Evolutionary conservation across 2,329 filamentous ascomycete species (phyloP), one percentile per base, ranked within the genome.

Genomic region (Penicillium digitatum): DNA sequence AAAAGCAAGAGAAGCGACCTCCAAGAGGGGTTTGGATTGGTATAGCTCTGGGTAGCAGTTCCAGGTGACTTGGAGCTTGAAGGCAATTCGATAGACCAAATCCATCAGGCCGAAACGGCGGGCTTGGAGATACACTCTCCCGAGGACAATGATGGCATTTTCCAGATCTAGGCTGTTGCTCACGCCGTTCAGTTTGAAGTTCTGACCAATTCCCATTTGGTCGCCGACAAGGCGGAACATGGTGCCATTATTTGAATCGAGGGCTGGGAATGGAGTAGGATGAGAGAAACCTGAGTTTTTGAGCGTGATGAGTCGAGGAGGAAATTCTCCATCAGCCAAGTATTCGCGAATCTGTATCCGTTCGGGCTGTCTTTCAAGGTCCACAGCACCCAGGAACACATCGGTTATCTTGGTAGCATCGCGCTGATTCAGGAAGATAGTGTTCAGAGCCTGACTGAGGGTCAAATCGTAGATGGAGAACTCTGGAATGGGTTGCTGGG

Each of bases 21-120:
- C 40, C 1, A 65, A 48, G 1, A 66, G 11, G 0, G 57, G 52
- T 4, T 43, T 39, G 20, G 61, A 49, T 16, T 62, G 61, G 11
- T 31, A 48, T 2, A 62, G 16, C 4, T 58, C 59, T 0, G 54
- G 52, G 35, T 63, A 65, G 0, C 54, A 62, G 16, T 66, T 66
- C 64, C 64, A 66, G 12, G 57, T 52, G 4, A 55, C 49, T 29
- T 65, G 62, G 1, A 66, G 52, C 32, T 66, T 65, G 22, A 52
- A 27, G 0, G 60, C 38, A 10, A 58, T 55, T 10, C 50, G 18
- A 0, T 40, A 49, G 7, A 58, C 54, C 22, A 66, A 26, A 1
- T 43, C 38, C 2, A 20, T n/a, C 7, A 63, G 26, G 2, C 56
- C 44, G 3, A 62, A 55, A 2, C 46, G 48, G 3, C 51, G 37